A percentile compares a stretch with the other conserved stretches of the same genome.
Evolutionary conservation across 805 yeast species (phyloP).

Genomic region (Starmera amethionina): DNA sequence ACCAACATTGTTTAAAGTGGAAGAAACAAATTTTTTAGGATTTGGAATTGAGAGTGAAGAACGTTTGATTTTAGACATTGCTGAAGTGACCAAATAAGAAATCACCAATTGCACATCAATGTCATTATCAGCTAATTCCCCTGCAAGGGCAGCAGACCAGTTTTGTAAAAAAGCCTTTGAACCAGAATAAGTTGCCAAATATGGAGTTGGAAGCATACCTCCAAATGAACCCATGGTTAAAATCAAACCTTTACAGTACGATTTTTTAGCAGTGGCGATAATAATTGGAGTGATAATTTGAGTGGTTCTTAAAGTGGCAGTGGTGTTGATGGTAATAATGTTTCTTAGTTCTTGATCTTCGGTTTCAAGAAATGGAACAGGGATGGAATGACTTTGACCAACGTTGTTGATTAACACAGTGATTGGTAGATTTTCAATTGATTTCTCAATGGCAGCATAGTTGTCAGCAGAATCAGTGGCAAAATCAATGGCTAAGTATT

Average conservation of each 20-base stretch:
- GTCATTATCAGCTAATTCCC: conserved; percentile 58
- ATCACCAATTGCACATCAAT: conserved; percentile 82
- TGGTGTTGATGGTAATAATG: conserved; percentile 78
- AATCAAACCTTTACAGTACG: conserved; percentile 57
- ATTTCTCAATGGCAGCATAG: conserved; percentile 39
- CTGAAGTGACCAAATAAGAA: conserved; percentile 86
- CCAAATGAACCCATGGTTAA: conserved; percentile 97
- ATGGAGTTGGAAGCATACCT: conserved; percentile 87
- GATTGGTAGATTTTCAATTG: conserved; percentile 45
- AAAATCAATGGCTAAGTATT: conserved; percentile 70
- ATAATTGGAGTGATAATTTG: conserved; percentile 71
- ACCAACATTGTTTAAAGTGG: conserved; percentile 63
- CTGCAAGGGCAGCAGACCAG: conserved; percentile 86
- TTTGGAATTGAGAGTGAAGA: conserved; percentile 69
- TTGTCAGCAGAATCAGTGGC: conserved; percentile 49
- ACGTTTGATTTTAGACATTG: conserved; percentile 89
- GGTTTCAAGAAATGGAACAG: conserved; percentile 87
- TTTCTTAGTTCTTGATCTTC: conserved; percentile 60
- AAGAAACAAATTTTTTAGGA: conserved; percentile 70
- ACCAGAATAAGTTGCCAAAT: conserved; percentile 89
- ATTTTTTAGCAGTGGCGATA: conserved; percentile 32
- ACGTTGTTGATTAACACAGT: conserved; percentile 84
- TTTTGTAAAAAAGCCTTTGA: conserved; percentile 91
- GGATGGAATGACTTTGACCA: conserved; percentile 90
- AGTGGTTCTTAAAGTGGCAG: conserved; percentile 77